Evolutionary conservation across 352 stramenopile genomes (phyloP), one percentile per base, ranked within the genome.

Genomic region (Peronospora belbahrii): DNA sequence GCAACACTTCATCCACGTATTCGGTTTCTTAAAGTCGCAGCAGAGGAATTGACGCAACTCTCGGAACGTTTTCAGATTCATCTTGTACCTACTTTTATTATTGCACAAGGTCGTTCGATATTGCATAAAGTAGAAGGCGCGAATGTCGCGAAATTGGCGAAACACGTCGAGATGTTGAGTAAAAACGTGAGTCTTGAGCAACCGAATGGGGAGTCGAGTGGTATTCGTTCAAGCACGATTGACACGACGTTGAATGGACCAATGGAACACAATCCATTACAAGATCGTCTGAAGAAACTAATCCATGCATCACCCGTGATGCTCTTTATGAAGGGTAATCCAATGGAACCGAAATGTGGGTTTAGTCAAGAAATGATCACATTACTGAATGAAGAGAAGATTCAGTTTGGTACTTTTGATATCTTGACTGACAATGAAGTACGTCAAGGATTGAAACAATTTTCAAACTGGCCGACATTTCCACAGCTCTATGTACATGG

Each of bases 271-370:
- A 73, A 87, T 8, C 74, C 76, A 31, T 63, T 89, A 4, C 63
- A 75, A 46, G 82, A 85, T 59, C 78, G 81, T 24, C 63, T 93
- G 8, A 79, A 89, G 51, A 90, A 90, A 56, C 70, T 93, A 42
- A 83, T 78, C 46, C 85, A 64, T 37, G 82, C 82, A 13, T 88
- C 86, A 22, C 70, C 83, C 2, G 88, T 98, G 37, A 97, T 99
- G 93, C 69, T 99, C 15, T 99, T 99, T 67, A 99, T 99, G 94
- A 99, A 99, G 69, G 96, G 96, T 42, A 94, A 90, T 8, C 95
- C 96, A 2, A 95, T 70, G 14, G 85, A 89, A 31, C 95, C 96
- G 15, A 85, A 88, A 59, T 99, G 96, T 60, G 95, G 95, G 33
- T 99, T 99, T 66, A 97, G 83, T 52, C 72, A 86, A 27, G 80